Conservation (phyloP, 2,329 filamentous ascomycete genomes). For the Paraphaeosphaeria sporulosa region DNA sequence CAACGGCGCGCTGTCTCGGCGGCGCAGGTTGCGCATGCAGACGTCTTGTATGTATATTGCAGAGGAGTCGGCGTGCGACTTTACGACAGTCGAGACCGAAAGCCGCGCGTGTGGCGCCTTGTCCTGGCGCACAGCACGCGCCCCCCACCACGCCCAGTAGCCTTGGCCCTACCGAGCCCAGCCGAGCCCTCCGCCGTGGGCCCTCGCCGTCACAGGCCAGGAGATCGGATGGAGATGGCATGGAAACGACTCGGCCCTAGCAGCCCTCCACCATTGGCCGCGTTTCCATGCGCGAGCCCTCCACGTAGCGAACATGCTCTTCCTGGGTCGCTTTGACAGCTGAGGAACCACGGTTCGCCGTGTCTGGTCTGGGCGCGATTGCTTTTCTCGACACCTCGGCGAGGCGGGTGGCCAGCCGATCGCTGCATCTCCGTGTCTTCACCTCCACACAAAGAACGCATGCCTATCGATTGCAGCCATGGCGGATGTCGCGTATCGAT, state of each 20-base stretch:
- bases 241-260: background rate
- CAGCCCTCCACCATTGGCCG: too few relatives aligned
- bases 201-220: background rate
- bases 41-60: conserved; percentile 4
- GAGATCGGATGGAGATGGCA: background rate
- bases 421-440: too few relatives aligned
- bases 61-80: background rate
- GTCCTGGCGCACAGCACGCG: background rate
- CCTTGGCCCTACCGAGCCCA: background rate
- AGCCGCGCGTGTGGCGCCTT: background rate
- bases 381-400: background rate
- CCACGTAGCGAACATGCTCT: background rate
- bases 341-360: background rate
- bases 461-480: too few relatives aligned
- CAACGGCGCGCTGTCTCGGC: background rate
- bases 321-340: background rate
- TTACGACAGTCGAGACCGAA: background rate
- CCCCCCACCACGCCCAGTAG: background rate
- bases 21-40: conserved; percentile 1
- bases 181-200: background rate
- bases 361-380: background rate
- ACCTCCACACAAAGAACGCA: too few relatives aligned
- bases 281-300: background rate
- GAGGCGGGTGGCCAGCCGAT: background rate
- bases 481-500: too few relatives aligned